These are phyloP conservation scores for Diutina pseudorugosa DNA, from an alignment of 1,139 yeast genomes.

Conservation along the genomic window DNA sequence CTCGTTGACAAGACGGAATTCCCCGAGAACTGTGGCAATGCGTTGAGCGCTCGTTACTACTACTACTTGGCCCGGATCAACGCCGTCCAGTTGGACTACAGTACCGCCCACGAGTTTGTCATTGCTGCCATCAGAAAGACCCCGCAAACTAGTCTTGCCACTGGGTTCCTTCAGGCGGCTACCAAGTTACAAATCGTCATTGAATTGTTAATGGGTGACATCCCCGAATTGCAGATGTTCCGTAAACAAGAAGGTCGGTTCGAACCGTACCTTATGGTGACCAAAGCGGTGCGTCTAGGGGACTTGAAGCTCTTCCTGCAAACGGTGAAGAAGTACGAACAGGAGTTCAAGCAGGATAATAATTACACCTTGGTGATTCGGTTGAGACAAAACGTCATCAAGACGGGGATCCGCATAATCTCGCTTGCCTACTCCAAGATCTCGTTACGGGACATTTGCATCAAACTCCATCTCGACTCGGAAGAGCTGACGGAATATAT, in stretches of 20 bases:
- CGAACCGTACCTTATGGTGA: constrained; percentile 74
- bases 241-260: constrained; percentile 35
- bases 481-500: constrained; percentile 96
- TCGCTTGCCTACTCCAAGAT: constrained; percentile 86
- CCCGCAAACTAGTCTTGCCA: constrained; percentile 81
- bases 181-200: constrained; percentile 80
- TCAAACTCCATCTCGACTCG: constrained; percentile 81
- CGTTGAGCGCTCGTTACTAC: constrained; percentile 83
- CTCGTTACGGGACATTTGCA: constrained; percentile 80
- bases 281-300: constrained; percentile 88
- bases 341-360: constrained; percentile 59
- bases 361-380: constrained; percentile 78
- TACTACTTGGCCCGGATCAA: constrained; percentile 83
- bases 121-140: constrained; percentile 92
- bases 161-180: constrained; percentile 84
- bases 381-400: constrained; percentile 92
- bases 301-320: constrained; percentile 74
- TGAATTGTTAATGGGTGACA: constrained; percentile 91
- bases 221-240: constrained; percentile 84
- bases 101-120: constrained; percentile 80
- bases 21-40: constrained; percentile 77
- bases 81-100: constrained; percentile 87
- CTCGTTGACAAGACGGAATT: constrained; percentile 82
- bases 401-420: constrained; percentile 92
- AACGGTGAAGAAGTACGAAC: constrained; percentile 56